These are phyloP conservation scores for Logfia minima DNA, from an alignment of 129 eudicot species.

Conservation along the genomic window DNA sequence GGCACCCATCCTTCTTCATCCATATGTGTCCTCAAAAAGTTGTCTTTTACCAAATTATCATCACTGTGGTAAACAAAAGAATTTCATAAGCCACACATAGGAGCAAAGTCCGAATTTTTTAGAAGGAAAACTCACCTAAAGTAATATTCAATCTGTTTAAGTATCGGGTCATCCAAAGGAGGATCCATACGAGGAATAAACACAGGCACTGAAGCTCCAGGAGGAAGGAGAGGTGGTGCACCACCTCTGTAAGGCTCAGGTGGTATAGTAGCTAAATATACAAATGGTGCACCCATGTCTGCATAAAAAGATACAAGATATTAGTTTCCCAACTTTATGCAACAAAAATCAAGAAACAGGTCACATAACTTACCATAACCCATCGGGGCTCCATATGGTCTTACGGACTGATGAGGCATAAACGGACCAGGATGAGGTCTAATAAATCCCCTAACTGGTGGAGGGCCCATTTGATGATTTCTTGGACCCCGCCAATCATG, in stretches of 20 bases:
- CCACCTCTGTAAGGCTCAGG: constrained; percentile 44
- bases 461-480: constrained; percentile 42
- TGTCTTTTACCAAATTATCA: constrained; percentile 63
- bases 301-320: constrained; percentile 5
- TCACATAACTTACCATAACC: constrained; percentile 51
- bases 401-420: constrained; percentile 37
- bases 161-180: constrained; percentile 40
- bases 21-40: constrained; percentile 65
- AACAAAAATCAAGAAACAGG: background rate
- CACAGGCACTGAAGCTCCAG: constrained; percentile 38
- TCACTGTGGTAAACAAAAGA: constrained; percentile 50
- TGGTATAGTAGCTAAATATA: constrained; percentile 51
- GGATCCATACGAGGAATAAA: constrained; percentile 36
- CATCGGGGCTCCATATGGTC: constrained; percentile 54
- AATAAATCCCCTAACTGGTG: constrained; percentile 42
- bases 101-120: background rate
- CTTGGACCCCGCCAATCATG: constrained; percentile 45
- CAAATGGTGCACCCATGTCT: constrained; percentile 51
- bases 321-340: constrained; percentile 2
- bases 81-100: constrained; percentile 11
- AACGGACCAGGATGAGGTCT: constrained; percentile 47
- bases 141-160: constrained; percentile 69
- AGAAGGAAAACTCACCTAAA: constrained; percentile 49
- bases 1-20: constrained; percentile 87
- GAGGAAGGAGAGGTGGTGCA: constrained; percentile 36